phyloP scores from a whole-genome alignment of 257 asterid species.

The Solanum sejunctum region DNA sequence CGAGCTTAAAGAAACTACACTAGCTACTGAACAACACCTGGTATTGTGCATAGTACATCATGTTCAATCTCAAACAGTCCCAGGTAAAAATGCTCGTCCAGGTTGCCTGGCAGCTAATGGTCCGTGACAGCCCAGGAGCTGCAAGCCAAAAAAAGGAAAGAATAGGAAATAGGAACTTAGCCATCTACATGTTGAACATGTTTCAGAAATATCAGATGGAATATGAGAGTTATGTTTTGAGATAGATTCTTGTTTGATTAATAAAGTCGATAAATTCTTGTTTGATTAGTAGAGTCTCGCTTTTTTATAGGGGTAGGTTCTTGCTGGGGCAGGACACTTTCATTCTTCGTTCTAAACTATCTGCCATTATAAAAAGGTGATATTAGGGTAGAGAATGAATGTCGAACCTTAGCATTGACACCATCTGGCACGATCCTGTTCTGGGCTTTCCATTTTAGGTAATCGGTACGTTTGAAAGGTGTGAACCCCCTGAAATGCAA shows the following conservation, averaged over 20 bases:
- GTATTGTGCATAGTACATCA: not conserved
- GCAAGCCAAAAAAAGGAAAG: not conserved
- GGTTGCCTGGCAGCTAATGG: conserved; percentile 18
- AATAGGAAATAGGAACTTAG: not conserved
- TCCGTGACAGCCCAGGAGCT: conserved; percentile 31
- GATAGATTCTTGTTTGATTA: not conserved
- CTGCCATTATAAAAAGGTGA: not conserved
- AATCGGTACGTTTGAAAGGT: conserved; percentile 11
- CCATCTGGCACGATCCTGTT: conserved; percentile 16
- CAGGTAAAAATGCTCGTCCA: conserved; percentile 17
- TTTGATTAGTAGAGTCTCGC: not conserved
- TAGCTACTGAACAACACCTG: not conserved
- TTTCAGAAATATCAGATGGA: not conserved
- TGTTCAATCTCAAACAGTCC: not conserved
- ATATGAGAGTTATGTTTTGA: not conserved
- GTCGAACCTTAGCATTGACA: conserved; percentile 29
- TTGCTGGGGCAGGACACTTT: not conserved
- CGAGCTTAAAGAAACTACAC: not conserved
- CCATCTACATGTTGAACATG: not conserved
- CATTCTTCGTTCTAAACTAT: not conserved
- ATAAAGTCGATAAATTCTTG: not conserved
- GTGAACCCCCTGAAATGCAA: conserved; percentile 17
- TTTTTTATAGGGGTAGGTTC: not conserved
- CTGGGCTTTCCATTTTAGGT: conserved; percentile 13
- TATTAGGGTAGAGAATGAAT: not conserved